Percentiles rank a stretch among this genome's conserved stretches.
Evolutionary conservation across 371 early-diverging fungal species (phyloP).

Genomic region (Mucor ambiguus): DNA sequence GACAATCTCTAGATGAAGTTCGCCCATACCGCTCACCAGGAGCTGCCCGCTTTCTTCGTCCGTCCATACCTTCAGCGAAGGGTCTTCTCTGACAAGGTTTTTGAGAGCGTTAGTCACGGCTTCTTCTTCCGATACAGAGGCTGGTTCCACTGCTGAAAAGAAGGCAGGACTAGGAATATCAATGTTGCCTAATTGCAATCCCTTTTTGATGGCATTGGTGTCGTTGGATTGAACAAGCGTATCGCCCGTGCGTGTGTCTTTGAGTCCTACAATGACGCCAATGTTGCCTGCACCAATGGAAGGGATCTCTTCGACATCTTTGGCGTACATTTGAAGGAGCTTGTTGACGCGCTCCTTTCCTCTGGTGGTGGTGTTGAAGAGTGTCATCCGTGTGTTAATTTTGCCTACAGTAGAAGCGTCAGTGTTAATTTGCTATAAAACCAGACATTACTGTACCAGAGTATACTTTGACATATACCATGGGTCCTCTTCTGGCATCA

Average conservation of each 20-base stretch:
- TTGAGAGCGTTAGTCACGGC: conserved; percentile 77
- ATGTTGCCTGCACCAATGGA: conserved; percentile 83
- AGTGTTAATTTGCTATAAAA: neutral
- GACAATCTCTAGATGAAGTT: conserved; percentile 93
- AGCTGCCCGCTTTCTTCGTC: conserved; percentile 92
- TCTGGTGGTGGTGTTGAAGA: conserved; percentile 69
- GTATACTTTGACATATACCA: conserved; percentile 95
- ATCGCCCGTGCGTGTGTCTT: conserved; percentile 91
- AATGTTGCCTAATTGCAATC: conserved; percentile 70
- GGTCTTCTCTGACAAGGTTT: conserved; percentile 86
- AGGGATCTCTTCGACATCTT: conserved; percentile 86
- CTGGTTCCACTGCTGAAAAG: conserved; percentile 83
- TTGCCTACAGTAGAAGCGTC: conserved; percentile 35
- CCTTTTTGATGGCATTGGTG: conserved; percentile 41
- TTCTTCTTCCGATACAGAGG: conserved; percentile 75
- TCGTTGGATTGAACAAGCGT: conserved; percentile 73
- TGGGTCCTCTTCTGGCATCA: conserved; percentile 81
- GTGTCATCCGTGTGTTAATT: conserved; percentile 64
- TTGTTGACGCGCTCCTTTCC: conserved; percentile 85
- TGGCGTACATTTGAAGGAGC: conserved; percentile 91
- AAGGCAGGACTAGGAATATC: conserved; percentile 92
- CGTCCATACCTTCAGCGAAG: conserved; percentile 73
- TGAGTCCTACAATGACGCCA: conserved; percentile 87
- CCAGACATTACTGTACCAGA: conserved; percentile 58
- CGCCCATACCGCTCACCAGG: conserved; percentile 95